Evolutionary conservation across 2,329 filamentous ascomycete species (phyloP).

Genomic region (Stemphylium beticola): DNA sequence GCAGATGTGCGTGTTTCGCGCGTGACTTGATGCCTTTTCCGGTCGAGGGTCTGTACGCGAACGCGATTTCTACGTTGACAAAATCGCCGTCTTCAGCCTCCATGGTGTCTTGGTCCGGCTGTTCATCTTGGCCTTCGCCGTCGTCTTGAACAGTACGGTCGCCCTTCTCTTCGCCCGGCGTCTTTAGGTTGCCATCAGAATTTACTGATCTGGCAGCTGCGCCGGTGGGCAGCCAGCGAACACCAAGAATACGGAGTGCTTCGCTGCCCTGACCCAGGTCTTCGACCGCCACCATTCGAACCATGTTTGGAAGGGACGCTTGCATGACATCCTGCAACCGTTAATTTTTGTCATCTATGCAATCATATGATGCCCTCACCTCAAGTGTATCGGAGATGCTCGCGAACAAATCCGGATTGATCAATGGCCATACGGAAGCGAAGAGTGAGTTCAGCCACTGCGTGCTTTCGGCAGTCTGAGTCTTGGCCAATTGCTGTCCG

Average conservation of each 20-base stretch:
- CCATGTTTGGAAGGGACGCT: constrained; percentile 70
- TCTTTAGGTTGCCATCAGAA: constrained; percentile 63
- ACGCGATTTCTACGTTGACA: constrained; percentile 76
- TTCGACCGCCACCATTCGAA: constrained; percentile 77
- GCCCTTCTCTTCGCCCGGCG: constrained; percentile 53
- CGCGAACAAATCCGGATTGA: constrained; percentile 77
- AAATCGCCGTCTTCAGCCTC: constrained; percentile 80
- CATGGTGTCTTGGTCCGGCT: constrained; percentile 56
- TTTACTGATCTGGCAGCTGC: constrained; percentile 69
- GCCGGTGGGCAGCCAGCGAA: constrained; percentile 75
- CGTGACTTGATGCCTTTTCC: constrained; percentile 66
- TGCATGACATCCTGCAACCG: constrained; percentile 71
- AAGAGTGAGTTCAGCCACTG: constrained; percentile 75
- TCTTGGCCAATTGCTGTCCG: constrained; percentile 56
- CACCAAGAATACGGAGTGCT: constrained; percentile 70
- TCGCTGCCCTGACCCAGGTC: constrained; percentile 79
- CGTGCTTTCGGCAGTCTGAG: constrained; percentile 66
- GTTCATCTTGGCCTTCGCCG: constrained; percentile 47
- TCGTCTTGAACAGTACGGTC: constrained; percentile 59
- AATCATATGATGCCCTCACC: constrained; percentile 18
- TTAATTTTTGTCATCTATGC: constrained; percentile 16
- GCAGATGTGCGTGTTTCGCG: constrained; percentile 74
- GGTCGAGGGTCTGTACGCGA: constrained; percentile 72
- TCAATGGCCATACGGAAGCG: constrained; percentile 72
- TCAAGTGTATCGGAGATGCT: constrained; percentile 73